These are phyloP conservation scores for Bryum argenteum DNA, from an alignment of 225 moss, liverwort and hornwort species.

Conservation along the genomic window DNA sequence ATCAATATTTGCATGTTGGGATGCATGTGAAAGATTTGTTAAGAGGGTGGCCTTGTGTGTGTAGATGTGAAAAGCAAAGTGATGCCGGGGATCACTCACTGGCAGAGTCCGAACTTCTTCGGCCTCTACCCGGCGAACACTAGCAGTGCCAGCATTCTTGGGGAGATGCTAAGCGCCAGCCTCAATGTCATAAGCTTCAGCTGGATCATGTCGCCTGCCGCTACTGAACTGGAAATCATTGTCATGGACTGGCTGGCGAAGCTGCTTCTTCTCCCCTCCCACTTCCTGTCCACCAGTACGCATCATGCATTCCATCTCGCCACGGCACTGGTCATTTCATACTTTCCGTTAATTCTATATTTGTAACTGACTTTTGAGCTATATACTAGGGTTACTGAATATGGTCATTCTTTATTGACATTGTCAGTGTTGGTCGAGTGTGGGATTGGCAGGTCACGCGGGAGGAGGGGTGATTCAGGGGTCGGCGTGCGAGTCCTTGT, in stretches of 20 bases:
- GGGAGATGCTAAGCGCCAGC: constrained; percentile 62
- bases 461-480: background rate
- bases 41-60: no score
- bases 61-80: constrained; percentile 40
- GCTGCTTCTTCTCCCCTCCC: constrained; percentile 48
- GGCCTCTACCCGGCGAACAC: constrained; percentile 53
- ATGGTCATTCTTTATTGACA: no score
- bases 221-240: constrained; percentile 67
- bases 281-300: constrained; percentile 50
- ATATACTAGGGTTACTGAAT: no score
- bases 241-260: constrained; percentile 65
- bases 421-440: no score
- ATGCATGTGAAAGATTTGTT: no score
- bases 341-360: no score
- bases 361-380: no score
- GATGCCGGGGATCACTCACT: constrained; percentile 58
- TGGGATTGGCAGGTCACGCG: background rate
- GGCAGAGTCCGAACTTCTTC: constrained; percentile 74
- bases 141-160: constrained; percentile 58
- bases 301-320: background rate
- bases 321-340: no score
- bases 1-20: no score
- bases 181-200: constrained; percentile 57
- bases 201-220: constrained; percentile 71
- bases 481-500: constrained; percentile 6